These are phyloP conservation scores for Taphrina deformans DNA, from an alignment of 1,139 yeast species.

Conservation along the genomic window DNA sequence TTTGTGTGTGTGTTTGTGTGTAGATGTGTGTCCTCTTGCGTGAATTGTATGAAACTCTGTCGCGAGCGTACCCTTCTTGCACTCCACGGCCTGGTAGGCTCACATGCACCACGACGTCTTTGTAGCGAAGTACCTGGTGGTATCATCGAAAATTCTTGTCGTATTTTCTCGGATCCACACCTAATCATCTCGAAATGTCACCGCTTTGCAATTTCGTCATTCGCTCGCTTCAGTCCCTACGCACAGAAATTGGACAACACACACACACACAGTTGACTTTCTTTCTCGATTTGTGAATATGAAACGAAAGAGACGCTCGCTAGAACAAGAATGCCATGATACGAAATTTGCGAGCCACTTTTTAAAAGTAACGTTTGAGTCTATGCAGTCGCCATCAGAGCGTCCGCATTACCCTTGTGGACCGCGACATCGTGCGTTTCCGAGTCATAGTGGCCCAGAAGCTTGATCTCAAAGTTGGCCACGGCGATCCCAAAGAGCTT, in stretches of 20 bases:
- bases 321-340: background rate
- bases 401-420: conserved; percentile 21
- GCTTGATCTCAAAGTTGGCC: conserved; percentile 78
- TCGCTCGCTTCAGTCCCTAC: too few relatives aligned
- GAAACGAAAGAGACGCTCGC: conserved; percentile 13
- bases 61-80: too few relatives aligned
- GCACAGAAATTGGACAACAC: too few relatives aligned
- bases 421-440: conserved; percentile 21
- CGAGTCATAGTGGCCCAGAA: conserved; percentile 50
- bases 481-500: conserved; percentile 96
- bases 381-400: conserved; percentile 1
- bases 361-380: too few relatives aligned
- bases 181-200: background rate
- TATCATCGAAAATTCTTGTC: background rate
- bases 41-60: too few relatives aligned
- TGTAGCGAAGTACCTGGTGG: too few relatives aligned
- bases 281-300: too few relatives aligned
- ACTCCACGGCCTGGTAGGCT: too few relatives aligned
- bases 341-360: too few relatives aligned
- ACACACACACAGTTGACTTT: too few relatives aligned
- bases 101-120: too few relatives aligned
- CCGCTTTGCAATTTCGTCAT: background rate
- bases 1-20: background rate
- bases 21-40: background rate
- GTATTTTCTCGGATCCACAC: background rate